phyloP scores from a whole-genome alignment of 106 monocot species.

The Gastrodia elata region DNA sequence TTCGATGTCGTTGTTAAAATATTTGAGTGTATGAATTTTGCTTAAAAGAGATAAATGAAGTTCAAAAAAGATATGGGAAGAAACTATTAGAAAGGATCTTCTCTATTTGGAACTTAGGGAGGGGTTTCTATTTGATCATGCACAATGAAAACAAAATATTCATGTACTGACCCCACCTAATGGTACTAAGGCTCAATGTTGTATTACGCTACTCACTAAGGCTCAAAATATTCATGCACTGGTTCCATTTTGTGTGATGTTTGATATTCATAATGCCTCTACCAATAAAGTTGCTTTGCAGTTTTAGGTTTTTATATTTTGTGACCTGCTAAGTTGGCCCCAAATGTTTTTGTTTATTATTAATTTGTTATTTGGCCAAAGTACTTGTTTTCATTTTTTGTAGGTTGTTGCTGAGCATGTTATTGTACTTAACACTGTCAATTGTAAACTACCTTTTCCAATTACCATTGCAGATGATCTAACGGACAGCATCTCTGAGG shows the following conservation, averaged over 20 bases:
- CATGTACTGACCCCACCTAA: no score
- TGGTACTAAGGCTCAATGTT: no score
- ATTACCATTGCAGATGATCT: slow-evolving; percentile 68
- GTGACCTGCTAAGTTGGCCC: neutral
- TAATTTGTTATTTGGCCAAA: neutral
- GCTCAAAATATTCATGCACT: no score
- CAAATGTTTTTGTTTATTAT: neutral
- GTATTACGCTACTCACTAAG: no score
- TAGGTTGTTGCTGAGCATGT: slow-evolving; percentile 82
- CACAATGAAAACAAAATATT: no score
- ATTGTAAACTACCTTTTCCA: slow-evolving; percentile 63
- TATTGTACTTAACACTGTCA: slow-evolving; percentile 71
- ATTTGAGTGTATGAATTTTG: no score
- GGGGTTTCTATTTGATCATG: no score
- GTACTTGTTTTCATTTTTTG: neutral
- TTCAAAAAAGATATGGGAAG: no score
- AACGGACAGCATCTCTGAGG: slow-evolving; percentile 75
- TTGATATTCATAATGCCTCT: neutral
- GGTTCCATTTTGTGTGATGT: neutral
- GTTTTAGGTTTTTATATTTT: neutral
- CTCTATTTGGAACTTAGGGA: no score
- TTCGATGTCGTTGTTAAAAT: no score
- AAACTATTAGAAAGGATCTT: no score
- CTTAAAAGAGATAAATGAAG: no score
- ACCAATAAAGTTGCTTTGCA: neutral